Conservation (phyloP, 1,284 basidiomycete genomes). For the Anthracocystis setariae region DNA sequence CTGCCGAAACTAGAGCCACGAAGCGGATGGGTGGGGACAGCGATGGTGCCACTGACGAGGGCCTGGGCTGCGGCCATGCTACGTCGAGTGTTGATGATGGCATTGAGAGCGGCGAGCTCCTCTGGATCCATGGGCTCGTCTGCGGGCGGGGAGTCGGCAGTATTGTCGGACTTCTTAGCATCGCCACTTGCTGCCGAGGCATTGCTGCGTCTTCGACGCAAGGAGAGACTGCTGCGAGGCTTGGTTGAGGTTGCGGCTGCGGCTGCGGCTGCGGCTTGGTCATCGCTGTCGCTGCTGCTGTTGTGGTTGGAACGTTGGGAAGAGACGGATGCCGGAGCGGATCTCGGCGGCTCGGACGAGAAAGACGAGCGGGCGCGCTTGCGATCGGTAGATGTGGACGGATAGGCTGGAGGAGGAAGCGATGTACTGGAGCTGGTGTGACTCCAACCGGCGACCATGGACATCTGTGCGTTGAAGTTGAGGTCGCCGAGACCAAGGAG, state of each 20-base stretch:
- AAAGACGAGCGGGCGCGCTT: conserved; percentile 26
- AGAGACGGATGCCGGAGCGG: conserved; percentile 11
- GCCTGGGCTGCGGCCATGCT: conserved; percentile 65
- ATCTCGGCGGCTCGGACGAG: conserved; percentile 14
- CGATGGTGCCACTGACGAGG: conserved; percentile 56
- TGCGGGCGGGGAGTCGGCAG: conserved; percentile 16
- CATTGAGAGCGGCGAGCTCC: conserved; percentile 65
- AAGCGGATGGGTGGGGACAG: conserved; percentile 9
- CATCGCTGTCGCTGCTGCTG: conserved; percentile 16
- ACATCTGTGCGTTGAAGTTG: conserved; percentile 62
- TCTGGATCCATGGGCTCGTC: conserved; percentile 61
- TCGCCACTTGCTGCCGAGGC: conserved; percentile 5
- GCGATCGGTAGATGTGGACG: conserved; percentile 20
- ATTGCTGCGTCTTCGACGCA: not conserved
- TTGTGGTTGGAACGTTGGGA: conserved; percentile 17
- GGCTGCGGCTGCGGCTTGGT: not conserved
- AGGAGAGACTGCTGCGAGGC: too few species aligned
- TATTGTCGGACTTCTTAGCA: conserved; percentile 3
- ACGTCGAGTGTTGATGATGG: conserved; percentile 66
- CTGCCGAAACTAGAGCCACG: conserved; percentile 41
- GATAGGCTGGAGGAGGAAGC: conserved; percentile 25
- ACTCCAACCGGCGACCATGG: conserved; percentile 62
- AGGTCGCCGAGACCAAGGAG: conserved; percentile 58
- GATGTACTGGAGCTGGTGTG: conserved; percentile 52
- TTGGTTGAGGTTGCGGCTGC: too few species aligned